Conservation (phyloP, 2,329 filamentous ascomycete genomes). For the Ciborinia camelliae region DNA sequence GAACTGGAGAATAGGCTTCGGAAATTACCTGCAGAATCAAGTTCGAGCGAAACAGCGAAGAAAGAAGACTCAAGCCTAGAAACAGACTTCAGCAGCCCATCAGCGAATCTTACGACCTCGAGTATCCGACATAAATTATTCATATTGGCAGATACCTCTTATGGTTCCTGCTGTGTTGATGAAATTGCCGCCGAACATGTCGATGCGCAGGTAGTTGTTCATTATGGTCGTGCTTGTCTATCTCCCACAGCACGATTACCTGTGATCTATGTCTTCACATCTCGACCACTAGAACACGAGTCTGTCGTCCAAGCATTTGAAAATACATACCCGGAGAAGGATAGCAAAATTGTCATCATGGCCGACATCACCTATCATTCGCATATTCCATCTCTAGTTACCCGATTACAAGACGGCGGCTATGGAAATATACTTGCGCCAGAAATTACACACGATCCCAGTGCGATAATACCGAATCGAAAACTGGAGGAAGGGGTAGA, state of each 20-base stretch:
- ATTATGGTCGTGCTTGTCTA: slow-evolving; percentile 89
- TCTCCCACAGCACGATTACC: slow-evolving; percentile 85
- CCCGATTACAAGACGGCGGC: slow-evolving; percentile 55
- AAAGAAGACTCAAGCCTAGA: slow-evolving; percentile 22
- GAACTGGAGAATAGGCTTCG: slow-evolving; percentile 54
- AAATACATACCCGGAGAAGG: slow-evolving; percentile 58
- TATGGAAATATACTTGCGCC: slow-evolving; percentile 70
- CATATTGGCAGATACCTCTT: slow-evolving; percentile 92
- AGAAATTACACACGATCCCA: slow-evolving; percentile 71
- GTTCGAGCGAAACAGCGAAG: slow-evolving; percentile 6
- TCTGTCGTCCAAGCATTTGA: slow-evolving; percentile 58
- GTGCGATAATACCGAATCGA: slow-evolving; percentile 80
- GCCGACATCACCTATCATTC: slow-evolving; percentile 85
- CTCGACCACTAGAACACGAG: slow-evolving; percentile 62
- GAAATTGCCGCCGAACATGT: slow-evolving; percentile 95
- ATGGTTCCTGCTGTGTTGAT: slow-evolving; percentile 95
- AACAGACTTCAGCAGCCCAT: slow-evolving; percentile 26
- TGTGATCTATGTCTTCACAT: slow-evolving; percentile 88
- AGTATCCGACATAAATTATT: slow-evolving; percentile 50
- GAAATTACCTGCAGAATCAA: slow-evolving; percentile 16
- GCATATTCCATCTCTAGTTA: slow-evolving; percentile 61
- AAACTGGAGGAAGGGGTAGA: slow-evolving; percentile 45
- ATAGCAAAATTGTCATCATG: slow-evolving; percentile 70
- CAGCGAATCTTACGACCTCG: neutral
- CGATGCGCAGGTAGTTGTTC: slow-evolving; percentile 84